Percentiles rank a stretch among this genome's conserved stretches.
phyloP scores from a whole-genome alignment of 306 rosid genomes.

The Oxytropis ochrocephala region DNA sequence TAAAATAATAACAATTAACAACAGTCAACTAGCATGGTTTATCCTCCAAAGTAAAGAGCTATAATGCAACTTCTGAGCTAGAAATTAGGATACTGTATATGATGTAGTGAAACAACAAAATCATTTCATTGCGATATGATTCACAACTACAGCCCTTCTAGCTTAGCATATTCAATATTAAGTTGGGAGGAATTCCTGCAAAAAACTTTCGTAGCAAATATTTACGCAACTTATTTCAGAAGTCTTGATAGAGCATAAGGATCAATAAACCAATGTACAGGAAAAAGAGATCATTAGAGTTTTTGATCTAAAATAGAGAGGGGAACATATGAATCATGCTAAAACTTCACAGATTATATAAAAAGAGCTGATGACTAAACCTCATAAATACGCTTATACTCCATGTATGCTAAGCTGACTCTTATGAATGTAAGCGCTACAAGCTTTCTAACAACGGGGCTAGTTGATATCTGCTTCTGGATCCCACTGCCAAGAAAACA shows the following conservation, averaged over 20 bases:
- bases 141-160: not conserved
- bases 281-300: not conserved
- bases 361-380: constrained; percentile 33
- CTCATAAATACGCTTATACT: constrained; percentile 75
- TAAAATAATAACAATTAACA: not conserved
- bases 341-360: constrained; percentile 4
- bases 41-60: not conserved
- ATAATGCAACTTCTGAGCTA: not conserved
- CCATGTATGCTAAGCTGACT: constrained; percentile 80
- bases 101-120: not conserved
- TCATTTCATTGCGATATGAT: not conserved
- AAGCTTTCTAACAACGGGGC: constrained; percentile 65
- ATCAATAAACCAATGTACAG: not conserved
- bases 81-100: not conserved
- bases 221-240: not conserved
- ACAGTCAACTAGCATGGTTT: not conserved
- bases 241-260: not conserved
- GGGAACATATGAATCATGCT: not conserved
- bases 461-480: constrained; percentile 71
- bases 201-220: not conserved
- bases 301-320: not conserved
- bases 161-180: not conserved
- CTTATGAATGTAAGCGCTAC: constrained; percentile 60
- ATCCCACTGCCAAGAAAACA: constrained; percentile 57
- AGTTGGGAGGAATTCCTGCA: not conserved